Evolutionary conservation across 805 yeast genomes (phyloP).

Genomic region (Priceomyces castillae): DNA sequence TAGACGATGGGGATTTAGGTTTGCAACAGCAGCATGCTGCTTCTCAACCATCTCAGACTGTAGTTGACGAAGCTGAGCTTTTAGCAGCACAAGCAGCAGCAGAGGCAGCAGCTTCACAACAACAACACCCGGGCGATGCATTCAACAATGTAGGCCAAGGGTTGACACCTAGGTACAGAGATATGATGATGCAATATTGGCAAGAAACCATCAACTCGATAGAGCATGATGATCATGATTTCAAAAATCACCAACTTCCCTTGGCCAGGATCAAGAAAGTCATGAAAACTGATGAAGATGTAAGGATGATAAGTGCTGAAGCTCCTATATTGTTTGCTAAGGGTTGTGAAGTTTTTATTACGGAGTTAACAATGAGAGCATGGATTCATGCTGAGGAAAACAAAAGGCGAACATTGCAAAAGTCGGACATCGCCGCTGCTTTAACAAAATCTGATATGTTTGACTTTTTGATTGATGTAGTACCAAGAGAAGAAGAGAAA

Average conservation of each 20-base stretch:
- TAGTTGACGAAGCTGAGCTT: slow-evolving; percentile 41
- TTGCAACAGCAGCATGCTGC: slow-evolving; percentile 17
- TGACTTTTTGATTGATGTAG: slow-evolving; percentile 93
- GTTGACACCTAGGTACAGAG: slow-evolving; percentile 73
- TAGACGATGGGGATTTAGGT: slow-evolving; percentile 27
- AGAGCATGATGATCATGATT: slow-evolving; percentile 85
- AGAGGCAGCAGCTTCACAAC: slow-evolving; percentile 46
- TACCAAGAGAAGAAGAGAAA: slow-evolving; percentile 83
- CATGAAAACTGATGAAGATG: slow-evolving; percentile 97
- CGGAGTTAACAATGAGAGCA: slow-evolving; percentile 96
- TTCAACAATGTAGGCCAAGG: slow-evolving; percentile 94
- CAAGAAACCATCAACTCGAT: slow-evolving; percentile 90
- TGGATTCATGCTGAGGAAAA: slow-evolving; percentile 99
- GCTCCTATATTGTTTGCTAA: slow-evolving; percentile 97
- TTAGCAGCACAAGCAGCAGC: slow-evolving; percentile 48
- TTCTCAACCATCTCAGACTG: slow-evolving; percentile 16
- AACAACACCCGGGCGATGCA: slow-evolving; percentile 56
- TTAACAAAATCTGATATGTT: slow-evolving; percentile 94
- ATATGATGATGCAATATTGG: slow-evolving; percentile 95
- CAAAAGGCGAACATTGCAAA: slow-evolving; percentile 90
- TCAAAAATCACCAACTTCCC: slow-evolving; percentile 92
- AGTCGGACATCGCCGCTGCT: slow-evolving; percentile 93
- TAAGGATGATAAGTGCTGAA: slow-evolving; percentile 96
- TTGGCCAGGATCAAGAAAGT: slow-evolving; percentile 95
- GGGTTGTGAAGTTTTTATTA: slow-evolving; percentile 95